Evolutionary conservation across 169 alveolate genomes (phyloP).

Genomic region (Condylostoma magnum): DNA sequence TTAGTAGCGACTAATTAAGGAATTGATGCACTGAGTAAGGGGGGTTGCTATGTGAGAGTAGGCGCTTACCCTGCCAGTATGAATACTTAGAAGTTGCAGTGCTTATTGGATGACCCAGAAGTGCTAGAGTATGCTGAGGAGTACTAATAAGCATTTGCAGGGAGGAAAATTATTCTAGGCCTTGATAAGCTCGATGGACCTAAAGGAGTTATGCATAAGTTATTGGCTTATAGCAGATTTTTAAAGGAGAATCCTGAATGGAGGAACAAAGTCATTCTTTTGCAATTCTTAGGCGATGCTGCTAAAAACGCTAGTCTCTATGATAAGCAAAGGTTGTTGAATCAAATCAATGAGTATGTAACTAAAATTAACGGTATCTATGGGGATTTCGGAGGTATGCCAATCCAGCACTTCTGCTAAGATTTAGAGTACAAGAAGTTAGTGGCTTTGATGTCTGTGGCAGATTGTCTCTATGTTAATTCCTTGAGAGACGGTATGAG

Average conservation of each 20-base stretch:
- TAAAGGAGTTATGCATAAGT: neutral
- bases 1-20: neutral
- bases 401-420: neutral
- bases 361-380: neutral
- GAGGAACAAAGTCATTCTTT: conserved; percentile 2
- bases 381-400: conserved; percentile 2
- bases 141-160: neutral
- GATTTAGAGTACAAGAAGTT: neutral
- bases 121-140: neutral
- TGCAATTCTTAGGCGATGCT: neutral
- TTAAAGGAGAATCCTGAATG: neutral
- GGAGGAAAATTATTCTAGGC: conserved; percentile 7
- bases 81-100: neutral
- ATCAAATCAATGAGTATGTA: conserved; percentile 7
- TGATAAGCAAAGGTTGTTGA: neutral
- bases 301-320: neutral
- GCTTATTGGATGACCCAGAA: neutral
- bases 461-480: too few relatives aligned
- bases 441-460: neutral
- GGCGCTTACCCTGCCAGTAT: neutral
- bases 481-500: too few relatives aligned
- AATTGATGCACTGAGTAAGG: neutral
- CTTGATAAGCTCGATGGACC: conserved; percentile 1
- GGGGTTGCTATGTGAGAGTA: neutral
- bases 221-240: neutral